Evolutionary conservation across 2,329 filamentous ascomycete genomes (phyloP).

Genomic region (Chaetomiaceae sp.): DNA sequence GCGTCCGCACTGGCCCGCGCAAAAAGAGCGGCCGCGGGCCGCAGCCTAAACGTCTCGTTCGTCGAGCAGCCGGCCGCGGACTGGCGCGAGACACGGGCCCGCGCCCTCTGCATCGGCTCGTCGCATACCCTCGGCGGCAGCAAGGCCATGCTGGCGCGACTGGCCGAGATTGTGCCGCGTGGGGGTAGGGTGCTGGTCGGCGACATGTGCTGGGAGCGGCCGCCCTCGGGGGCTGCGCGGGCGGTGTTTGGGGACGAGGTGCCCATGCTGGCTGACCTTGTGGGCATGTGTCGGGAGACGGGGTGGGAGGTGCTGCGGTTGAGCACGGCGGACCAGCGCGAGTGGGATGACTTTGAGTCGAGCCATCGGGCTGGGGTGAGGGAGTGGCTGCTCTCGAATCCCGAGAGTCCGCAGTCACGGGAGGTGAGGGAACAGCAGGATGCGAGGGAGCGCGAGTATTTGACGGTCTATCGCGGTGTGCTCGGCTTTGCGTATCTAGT

Average conservation of each 20-base stretch:
- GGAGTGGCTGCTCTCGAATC: conserved; percentile 4
- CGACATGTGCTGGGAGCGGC: conserved; percentile 6
- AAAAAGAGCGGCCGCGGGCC: background rate
- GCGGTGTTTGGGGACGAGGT: background rate
- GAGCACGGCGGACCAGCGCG: conserved; percentile 5
- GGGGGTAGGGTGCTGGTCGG: conserved; percentile 1
- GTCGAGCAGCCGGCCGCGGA: background rate
- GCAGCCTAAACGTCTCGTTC: background rate
- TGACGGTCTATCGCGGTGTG: conserved; percentile 1
- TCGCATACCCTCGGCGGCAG: conserved; percentile 1
- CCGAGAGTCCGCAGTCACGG: background rate
- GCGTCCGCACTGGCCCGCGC: background rate
- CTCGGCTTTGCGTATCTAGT: conserved; percentile 5
- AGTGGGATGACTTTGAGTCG: conserved; percentile 11
- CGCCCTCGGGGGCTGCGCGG: background rate
- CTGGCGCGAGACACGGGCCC: background rate
- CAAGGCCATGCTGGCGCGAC: background rate
- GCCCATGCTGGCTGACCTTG: background rate
- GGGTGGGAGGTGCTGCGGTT: conserved; percentile 6
- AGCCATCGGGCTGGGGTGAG: background rate
- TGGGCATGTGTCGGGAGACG: background rate
- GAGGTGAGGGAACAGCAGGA: background rate
- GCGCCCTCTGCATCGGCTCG: conserved; percentile 1
- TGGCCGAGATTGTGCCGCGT: background rate
- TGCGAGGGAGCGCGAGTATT: background rate